phyloP scores from a whole-genome alignment of 768 basidiomycete genomes.

The Coprinopsis strossmayeri region DNA sequence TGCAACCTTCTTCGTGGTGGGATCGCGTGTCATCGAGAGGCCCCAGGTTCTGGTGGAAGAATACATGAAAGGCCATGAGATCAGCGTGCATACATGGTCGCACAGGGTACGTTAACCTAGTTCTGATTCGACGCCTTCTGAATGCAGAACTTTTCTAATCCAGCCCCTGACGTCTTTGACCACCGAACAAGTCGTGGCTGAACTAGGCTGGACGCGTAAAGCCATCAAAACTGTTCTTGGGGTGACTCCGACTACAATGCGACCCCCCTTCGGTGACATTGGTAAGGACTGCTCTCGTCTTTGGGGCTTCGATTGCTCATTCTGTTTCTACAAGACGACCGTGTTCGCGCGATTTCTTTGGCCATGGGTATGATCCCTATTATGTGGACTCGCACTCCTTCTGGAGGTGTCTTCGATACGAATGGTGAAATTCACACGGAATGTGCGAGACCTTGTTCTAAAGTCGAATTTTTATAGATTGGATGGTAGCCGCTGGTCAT shows the following conservation, averaged over 20 bases:
- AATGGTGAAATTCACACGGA: conserved; percentile 40
- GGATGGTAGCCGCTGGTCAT: conserved; percentile 78
- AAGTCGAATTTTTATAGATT: conserved; percentile 48
- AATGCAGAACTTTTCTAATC: conserved; percentile 4
- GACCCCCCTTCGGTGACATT: conserved; percentile 80
- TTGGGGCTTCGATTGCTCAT: not conserved
- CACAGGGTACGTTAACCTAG: conserved; percentile 44
- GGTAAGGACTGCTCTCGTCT: conserved; percentile 26
- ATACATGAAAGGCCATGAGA: conserved; percentile 76
- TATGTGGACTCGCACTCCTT: conserved; percentile 74
- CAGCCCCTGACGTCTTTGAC: conserved; percentile 65
- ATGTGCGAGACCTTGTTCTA: conserved; percentile 1
- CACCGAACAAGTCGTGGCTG: conserved; percentile 83
- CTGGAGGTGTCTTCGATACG: conserved; percentile 58
- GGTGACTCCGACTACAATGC: conserved; percentile 73
- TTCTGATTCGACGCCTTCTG: not conserved
- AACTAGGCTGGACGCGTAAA: conserved; percentile 88
- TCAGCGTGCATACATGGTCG: conserved; percentile 89
- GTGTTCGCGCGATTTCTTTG: conserved; percentile 82
- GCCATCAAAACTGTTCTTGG: conserved; percentile 73
- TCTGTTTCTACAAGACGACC: conserved; percentile 51
- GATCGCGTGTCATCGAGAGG: conserved; percentile 76
- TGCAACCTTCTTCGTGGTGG: conserved; percentile 90
- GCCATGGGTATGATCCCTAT: conserved; percentile 92
- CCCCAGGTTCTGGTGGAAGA: conserved; percentile 72